Evolutionary conservation across 352 stramenopile genomes (phyloP).

Genomic region (Pythium sp.): DNA sequence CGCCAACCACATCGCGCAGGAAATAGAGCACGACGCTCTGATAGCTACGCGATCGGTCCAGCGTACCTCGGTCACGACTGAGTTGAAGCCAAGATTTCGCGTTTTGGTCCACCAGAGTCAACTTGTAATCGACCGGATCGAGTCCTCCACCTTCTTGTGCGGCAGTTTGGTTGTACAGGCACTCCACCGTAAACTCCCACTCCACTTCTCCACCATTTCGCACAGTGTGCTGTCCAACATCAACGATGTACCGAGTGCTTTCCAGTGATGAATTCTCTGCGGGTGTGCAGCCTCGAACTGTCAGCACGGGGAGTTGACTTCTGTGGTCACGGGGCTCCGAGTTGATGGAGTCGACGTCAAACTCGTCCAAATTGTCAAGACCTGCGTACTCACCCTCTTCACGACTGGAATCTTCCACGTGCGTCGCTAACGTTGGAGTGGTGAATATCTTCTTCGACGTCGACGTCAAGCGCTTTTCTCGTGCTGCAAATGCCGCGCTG

Average conservation of each 20-base stretch:
- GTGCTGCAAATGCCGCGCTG: constrained; percentile 56
- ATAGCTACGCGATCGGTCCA: constrained; percentile 70
- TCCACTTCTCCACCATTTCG: constrained; percentile 85
- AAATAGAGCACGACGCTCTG: constrained; percentile 87
- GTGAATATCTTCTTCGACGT: constrained; percentile 46
- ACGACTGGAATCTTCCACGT: constrained; percentile 34
- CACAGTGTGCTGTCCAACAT: constrained; percentile 85
- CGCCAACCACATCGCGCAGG: constrained; percentile 68
- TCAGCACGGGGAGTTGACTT: constrained; percentile 57
- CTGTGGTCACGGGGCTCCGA: constrained; percentile 34
- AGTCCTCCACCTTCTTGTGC: constrained; percentile 26
- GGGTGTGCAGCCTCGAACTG: constrained; percentile 77
- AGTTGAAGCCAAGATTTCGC: constrained; percentile 79
- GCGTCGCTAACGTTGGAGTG: constrained; percentile 32
- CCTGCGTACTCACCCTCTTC: constrained; percentile 40
- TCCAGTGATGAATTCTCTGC: constrained; percentile 80
- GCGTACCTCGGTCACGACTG: constrained; percentile 71
- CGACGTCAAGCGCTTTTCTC: constrained; percentile 47
- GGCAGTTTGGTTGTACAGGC: constrained; percentile 44
- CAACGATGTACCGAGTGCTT: constrained; percentile 81
- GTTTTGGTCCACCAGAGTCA: constrained; percentile 72
- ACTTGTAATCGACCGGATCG: constrained; percentile 73
- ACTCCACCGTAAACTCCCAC: constrained; percentile 88
- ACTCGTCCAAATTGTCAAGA: constrained; percentile 77
- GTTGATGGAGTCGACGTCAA: constrained; percentile 67